Percentiles rank a stretch among this genome's conserved stretches.
These are phyloP conservation scores for Cardamine occulta DNA, from an alignment of 345 rosid genomes.

Conservation along the genomic window DNA sequence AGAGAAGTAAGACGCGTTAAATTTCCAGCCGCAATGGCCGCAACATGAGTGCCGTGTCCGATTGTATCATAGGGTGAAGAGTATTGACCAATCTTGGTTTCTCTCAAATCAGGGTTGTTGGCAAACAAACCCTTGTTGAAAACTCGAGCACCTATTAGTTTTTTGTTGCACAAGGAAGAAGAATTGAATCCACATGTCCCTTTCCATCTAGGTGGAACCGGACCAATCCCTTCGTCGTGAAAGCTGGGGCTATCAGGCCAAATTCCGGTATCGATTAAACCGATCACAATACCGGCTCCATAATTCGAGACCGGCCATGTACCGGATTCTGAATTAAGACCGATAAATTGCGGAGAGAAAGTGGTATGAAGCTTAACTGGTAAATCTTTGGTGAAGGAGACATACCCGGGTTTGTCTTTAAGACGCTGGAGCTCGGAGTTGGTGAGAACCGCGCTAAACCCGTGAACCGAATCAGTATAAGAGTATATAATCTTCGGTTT, in stretches of 20 bases:
- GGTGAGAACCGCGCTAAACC: slow-evolving; percentile 51
- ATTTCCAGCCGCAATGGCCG: slow-evolving; percentile 57
- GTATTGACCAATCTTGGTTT: slow-evolving; percentile 17
- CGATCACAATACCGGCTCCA: slow-evolving; percentile 45
- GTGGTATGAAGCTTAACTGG: slow-evolving; percentile 43
- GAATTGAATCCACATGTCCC: slow-evolving; percentile 54
- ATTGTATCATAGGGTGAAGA: slow-evolving; percentile 43
- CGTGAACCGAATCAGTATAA: slow-evolving; percentile 46
- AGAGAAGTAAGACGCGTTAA: slow-evolving; percentile 50
- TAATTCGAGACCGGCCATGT: slow-evolving; percentile 43
- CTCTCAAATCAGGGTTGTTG: slow-evolving; percentile 36
- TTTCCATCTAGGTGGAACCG: slow-evolving; percentile 48
- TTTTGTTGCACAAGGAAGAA: slow-evolving; percentile 51
- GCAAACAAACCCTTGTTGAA: slow-evolving; percentile 47
- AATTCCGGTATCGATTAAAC: slow-evolving; percentile 50
- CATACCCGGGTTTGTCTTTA: slow-evolving; percentile 43
- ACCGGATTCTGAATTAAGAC: slow-evolving; percentile 31
- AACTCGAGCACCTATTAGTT: slow-evolving; percentile 52
- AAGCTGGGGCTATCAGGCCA: slow-evolving; percentile 52
- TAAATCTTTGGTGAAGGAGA: slow-evolving; percentile 41
- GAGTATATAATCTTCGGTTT: slow-evolving; percentile 42
- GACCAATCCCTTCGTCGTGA: slow-evolving; percentile 39
- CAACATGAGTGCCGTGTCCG: slow-evolving; percentile 64
- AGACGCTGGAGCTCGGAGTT: slow-evolving; percentile 47
- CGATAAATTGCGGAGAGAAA: slow-evolving; percentile 41